phyloP scores from a whole-genome alignment of 2,329 filamentous ascomycete genomes.

The Teratosphaeria nubilosa region DNA sequence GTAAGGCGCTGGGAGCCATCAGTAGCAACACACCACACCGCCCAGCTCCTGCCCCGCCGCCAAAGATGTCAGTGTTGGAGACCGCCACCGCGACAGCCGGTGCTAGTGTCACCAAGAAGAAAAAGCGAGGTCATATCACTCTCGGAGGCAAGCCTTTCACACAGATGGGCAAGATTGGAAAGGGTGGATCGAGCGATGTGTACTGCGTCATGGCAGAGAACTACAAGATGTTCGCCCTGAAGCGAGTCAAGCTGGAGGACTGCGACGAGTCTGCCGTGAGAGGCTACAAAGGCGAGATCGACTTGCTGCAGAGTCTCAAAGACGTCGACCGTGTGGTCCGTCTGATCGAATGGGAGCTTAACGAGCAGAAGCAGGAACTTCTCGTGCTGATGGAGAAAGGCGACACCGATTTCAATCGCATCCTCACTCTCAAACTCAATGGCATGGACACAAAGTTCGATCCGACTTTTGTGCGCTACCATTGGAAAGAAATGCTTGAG shows the following conservation, averaged over 20 bases:
- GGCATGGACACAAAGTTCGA: constrained; percentile 66
- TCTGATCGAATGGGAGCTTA: constrained; percentile 86
- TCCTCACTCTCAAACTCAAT: constrained; percentile 63
- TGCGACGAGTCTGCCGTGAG: constrained; percentile 74
- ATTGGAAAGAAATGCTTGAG: constrained; percentile 99
- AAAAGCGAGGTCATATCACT: constrained; percentile 71
- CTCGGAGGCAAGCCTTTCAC: constrained; percentile 90
- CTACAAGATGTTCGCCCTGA: constrained; percentile 87
- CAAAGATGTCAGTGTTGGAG: constrained; percentile 95
- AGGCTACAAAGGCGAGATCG: constrained; percentile 92
- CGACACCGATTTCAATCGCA: constrained; percentile 81
- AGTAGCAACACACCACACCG: constrained; percentile 66
- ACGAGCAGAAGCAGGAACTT: constrained; percentile 79
- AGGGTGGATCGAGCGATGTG: constrained; percentile 87
- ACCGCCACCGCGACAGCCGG: constrained; percentile 77
- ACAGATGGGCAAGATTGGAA: constrained; percentile 78
- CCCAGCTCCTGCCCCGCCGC: constrained; percentile 66
- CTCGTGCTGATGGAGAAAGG: constrained; percentile 95
- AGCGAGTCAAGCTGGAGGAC: constrained; percentile 82
- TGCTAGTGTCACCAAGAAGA: constrained; percentile 64
- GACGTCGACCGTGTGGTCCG: constrained; percentile 85
- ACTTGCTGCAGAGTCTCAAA: constrained; percentile 70
- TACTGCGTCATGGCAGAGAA: constrained; percentile 97
- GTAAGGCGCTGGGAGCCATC: constrained; percentile 41
- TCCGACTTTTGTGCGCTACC: constrained; percentile 84